Evolutionary conservation across 2,329 filamentous ascomycete species (phyloP).

Genomic region (Ascocoryne sarcoides): DNA sequence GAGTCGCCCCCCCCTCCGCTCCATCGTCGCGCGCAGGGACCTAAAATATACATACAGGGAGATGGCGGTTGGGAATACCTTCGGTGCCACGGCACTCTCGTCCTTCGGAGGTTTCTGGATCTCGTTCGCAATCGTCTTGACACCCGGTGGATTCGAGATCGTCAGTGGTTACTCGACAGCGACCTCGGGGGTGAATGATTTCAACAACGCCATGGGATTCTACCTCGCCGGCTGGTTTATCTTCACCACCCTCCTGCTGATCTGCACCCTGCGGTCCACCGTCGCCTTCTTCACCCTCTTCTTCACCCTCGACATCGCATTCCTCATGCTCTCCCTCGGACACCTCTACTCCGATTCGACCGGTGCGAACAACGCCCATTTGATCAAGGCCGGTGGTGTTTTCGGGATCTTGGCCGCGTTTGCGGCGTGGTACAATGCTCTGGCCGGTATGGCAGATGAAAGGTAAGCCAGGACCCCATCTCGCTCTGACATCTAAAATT

Average conservation of each 20-base stretch:
- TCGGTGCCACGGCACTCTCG: constrained; percentile 52
- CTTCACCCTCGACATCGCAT: constrained; percentile 48
- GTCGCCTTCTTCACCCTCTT: constrained; percentile 53
- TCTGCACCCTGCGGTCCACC: constrained; percentile 50
- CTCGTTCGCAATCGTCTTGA: constrained; percentile 47
- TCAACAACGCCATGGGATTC: constrained; percentile 45
- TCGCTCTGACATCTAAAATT: background rate
- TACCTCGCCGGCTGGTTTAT: constrained; percentile 56
- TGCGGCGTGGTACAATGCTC: constrained; percentile 78
- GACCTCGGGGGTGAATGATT: constrained; percentile 27
- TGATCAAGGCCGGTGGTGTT: constrained; percentile 64
- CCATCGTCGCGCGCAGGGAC: background rate
- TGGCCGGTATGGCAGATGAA: constrained; percentile 70
- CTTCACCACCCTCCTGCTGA: constrained; percentile 48
- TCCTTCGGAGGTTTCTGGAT: constrained; percentile 59
- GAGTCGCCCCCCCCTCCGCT: constrained; percentile 18
- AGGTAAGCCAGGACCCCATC: constrained; percentile 37
- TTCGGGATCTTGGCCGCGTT: constrained; percentile 79
- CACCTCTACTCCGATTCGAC: constrained; percentile 17
- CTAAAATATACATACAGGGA: constrained; percentile 36
- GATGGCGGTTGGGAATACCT: constrained; percentile 56
- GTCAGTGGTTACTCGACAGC: constrained; percentile 27
- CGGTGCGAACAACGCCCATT: constrained; percentile 33
- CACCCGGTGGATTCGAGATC: constrained; percentile 48
- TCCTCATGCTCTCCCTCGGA: constrained; percentile 45